These are phyloP conservation scores for Symbiodinium pilosum DNA, from an alignment of 73 alveolate genomes.

Conservation along the genomic window DNA sequence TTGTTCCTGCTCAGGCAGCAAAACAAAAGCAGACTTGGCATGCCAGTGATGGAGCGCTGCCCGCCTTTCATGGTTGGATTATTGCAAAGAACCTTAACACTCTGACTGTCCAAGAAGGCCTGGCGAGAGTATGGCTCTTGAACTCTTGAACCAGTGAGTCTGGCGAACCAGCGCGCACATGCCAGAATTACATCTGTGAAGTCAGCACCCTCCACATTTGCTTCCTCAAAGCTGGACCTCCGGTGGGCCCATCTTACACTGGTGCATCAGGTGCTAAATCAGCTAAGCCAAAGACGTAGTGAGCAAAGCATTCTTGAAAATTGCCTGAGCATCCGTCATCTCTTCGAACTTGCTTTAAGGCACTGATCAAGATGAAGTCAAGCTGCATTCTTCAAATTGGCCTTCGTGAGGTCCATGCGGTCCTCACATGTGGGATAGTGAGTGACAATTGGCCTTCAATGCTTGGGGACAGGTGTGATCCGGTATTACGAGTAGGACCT, in stretches of 20 bases:
- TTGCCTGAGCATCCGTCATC: constrained; percentile 3
- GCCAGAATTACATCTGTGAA: constrained; percentile 51
- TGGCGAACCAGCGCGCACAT: background rate
- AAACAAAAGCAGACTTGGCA: background rate
- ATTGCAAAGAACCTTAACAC: constrained; percentile 62
- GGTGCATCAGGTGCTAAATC: background rate
- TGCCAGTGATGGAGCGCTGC: background rate
- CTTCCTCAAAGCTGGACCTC: constrained; percentile 67
- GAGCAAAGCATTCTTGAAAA: constrained; percentile 63
- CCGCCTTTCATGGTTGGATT: constrained; percentile 90
- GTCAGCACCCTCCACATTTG: constrained; percentile 67
- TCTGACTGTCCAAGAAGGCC: constrained; percentile 90
- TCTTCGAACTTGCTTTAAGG: background rate
- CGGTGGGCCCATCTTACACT: background rate
- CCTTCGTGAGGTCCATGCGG: constrained; percentile 59
- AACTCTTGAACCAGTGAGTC: background rate
- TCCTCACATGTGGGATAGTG: too few species aligned
- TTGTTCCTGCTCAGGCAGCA: background rate
- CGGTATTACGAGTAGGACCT: too few species aligned
- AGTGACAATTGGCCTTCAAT: too few species aligned
- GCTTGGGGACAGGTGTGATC: too few species aligned
- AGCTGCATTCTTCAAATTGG: constrained; percentile 71
- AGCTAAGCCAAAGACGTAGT: background rate
- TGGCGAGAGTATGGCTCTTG: background rate
- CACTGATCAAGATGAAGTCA: background rate